Base-by-base conservation (phyloP, 2,329 filamentous ascomycete species). In the Rachicladosporium sp. region DNA sequence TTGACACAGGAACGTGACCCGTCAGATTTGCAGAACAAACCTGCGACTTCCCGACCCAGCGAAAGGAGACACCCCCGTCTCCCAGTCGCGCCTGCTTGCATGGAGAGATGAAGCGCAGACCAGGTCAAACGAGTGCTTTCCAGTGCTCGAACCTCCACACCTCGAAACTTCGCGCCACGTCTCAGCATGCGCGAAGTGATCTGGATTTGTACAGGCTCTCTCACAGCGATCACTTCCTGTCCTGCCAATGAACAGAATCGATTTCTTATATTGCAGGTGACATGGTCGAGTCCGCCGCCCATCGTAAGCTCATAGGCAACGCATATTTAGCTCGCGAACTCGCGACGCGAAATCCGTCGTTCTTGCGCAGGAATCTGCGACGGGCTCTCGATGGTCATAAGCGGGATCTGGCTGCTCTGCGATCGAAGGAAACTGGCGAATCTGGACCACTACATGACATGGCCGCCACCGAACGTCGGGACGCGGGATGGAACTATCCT, bases 291-390 rank as follows among this genome's bases (percentile, higher is more conserved):
- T 34, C 38, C 36, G 15, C 41, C 23, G 35, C 36, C 9, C 39
- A 44, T 38, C 39, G 38, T 32, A 41, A 36, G 31, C 37, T 47
- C 35, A 36, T 46, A 27, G 47, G 41, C 30, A 48, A 42, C 29
- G 37, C 41, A 15, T 45, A 38, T 31, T 31, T 47, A 11, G 45
- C 47, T 34, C 38, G 37, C 21, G 31, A 37, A 29, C 35, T 50
- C 29, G 41, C 45, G 10, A 21, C 12, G 6, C 38, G 45, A 15
- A 34, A 32, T 21, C 43, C 43, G 11, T 35, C 43, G n/a, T 58
- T 56, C 35, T 41, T 60, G 10, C 50, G 46, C 10, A 50, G 56
- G 13, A 60, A 60, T 33, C 11, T 60, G 10, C 40, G 50, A n/a
- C 34, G 40, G 12, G 44, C 46, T 11, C 44, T 60, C 29, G 50